phyloP scores from a whole-genome alignment of 2,329 filamentous ascomycete genomes.

The Myotisia sp. region DNA sequence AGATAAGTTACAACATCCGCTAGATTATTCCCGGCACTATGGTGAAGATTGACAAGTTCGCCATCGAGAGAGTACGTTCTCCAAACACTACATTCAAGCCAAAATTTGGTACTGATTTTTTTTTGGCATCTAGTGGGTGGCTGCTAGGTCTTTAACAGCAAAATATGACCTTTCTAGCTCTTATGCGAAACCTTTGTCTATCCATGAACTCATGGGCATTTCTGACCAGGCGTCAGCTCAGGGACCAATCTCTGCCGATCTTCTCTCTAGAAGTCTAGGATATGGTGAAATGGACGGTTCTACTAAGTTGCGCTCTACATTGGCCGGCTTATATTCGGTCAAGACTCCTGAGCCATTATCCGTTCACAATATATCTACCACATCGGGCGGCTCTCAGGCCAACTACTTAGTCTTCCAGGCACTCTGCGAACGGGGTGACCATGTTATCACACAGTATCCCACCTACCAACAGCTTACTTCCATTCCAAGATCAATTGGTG shows the following conservation, averaged over 20 bases:
- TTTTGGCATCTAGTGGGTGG: constrained; percentile 35
- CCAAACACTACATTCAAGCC: background rate
- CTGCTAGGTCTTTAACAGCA: constrained; percentile 37
- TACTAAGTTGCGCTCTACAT: constrained; percentile 45
- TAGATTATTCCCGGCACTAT: no score
- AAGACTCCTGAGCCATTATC: constrained; percentile 36
- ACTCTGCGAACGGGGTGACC: constrained; percentile 57
- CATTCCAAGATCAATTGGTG: constrained; percentile 59
- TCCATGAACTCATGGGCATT: constrained; percentile 38
- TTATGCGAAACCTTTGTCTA: constrained; percentile 42
- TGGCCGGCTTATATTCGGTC: constrained; percentile 51
- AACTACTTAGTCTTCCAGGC: constrained; percentile 69
- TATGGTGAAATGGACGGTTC: constrained; percentile 64
- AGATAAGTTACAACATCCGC: no score
- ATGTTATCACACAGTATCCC: constrained; percentile 75
- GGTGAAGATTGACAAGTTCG: constrained; percentile 4
- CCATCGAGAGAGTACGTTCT: constrained; percentile 2
- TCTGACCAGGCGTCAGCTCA: constrained; percentile 33
- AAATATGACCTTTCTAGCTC: constrained; percentile 46
- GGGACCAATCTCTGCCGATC: constrained; percentile 24
- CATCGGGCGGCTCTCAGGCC: constrained; percentile 68
- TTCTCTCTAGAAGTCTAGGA: constrained; percentile 44
- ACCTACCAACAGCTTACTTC: constrained; percentile 76
- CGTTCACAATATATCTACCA: constrained; percentile 56
- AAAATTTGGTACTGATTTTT: background rate